phyloP scores from a whole-genome alignment of 352 stramenopile species.

The Pythium grandisporangium region DNA sequence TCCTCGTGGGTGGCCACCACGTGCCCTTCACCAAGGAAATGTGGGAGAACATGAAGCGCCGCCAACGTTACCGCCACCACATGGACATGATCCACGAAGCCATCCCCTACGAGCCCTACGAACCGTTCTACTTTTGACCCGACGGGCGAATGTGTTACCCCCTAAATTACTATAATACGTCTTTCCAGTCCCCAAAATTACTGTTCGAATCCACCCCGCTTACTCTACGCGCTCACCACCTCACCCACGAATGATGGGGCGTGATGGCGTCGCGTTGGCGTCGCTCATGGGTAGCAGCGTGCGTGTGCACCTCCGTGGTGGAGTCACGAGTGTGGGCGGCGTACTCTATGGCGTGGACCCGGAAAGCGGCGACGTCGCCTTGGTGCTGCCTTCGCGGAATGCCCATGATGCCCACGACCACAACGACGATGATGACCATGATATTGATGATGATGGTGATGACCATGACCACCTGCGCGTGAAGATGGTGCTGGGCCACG shows the following conservation, averaged over 20 bases:
- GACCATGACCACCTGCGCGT: too few species aligned
- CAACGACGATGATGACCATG: too few species aligned
- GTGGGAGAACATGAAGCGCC: slow-evolving; percentile 36
- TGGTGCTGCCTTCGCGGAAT: slow-evolving; percentile 15
- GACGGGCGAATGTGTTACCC: not conserved
- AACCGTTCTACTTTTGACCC: not conserved
- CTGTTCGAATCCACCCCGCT: not conserved
- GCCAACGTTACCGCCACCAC: not conserved
- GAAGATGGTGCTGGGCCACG: slow-evolving; percentile 25
- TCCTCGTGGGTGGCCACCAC: slow-evolving; percentile 23
- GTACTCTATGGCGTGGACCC: slow-evolving; percentile 51
- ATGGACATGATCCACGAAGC: not conserved
- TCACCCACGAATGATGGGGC: slow-evolving; percentile 1
- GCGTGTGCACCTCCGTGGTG: slow-evolving; percentile 25
- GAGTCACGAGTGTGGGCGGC: slow-evolving; percentile 21
- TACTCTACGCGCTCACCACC: not conserved
- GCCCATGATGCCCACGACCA: not conserved
- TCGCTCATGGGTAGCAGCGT: slow-evolving; percentile 23
- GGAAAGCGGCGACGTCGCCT: slow-evolving; percentile 36
- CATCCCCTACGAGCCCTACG: not conserved
- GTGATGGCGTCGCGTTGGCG: slow-evolving; percentile 4
- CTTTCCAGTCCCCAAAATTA: not conserved
- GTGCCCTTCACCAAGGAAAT: slow-evolving; percentile 50
- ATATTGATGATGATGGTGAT: too few species aligned
- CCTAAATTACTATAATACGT: not conserved